These are phyloP conservation scores for Picochlorum sp. DNA, from an alignment of 139 green algal genomes.

Conservation along the genomic window DNA sequence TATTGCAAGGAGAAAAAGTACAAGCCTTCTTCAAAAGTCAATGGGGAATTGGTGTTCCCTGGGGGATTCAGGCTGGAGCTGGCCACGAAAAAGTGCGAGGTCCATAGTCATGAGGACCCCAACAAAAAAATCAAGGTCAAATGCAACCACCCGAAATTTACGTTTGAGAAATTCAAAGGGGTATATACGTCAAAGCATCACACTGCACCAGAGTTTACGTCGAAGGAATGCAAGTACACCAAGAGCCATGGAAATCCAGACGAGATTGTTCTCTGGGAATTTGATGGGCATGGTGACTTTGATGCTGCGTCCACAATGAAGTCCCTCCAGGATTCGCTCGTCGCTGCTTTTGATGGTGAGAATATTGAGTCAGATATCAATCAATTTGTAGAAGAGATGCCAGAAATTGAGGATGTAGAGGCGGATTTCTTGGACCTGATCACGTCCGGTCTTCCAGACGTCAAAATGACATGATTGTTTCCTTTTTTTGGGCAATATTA, in stretches of 20 bases:
- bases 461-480: too few relatives aligned
- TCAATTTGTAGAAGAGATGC: too few relatives aligned
- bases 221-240: slow-evolving; percentile 27
- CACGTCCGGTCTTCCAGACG: too few relatives aligned
- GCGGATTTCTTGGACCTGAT: too few relatives aligned
- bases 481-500: too few relatives aligned
- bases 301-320: background rate
- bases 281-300: slow-evolving; percentile 19
- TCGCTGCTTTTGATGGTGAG: too few relatives aligned
- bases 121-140: slow-evolving; percentile 1
- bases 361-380: too few relatives aligned
- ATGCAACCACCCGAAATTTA: slow-evolving; percentile 21
- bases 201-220: slow-evolving; percentile 7
- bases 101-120: background rate
- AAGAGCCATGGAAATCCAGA: slow-evolving; percentile 22
- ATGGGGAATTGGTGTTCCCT: slow-evolving; percentile 14
- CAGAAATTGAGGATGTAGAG: too few relatives aligned
- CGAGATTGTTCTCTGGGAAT: slow-evolving; percentile 29
- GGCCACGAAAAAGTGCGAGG: slow-evolving; percentile 14
- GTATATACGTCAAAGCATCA: slow-evolving; percentile 21
- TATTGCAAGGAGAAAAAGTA: background rate
- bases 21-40: slow-evolving; percentile 4
- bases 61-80: slow-evolving; percentile 9
- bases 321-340: too few relatives aligned
- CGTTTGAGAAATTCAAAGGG: background rate